Conservation (phyloP, 2,329 filamentous ascomycete species). For the Talaromyces sp. region DNA sequence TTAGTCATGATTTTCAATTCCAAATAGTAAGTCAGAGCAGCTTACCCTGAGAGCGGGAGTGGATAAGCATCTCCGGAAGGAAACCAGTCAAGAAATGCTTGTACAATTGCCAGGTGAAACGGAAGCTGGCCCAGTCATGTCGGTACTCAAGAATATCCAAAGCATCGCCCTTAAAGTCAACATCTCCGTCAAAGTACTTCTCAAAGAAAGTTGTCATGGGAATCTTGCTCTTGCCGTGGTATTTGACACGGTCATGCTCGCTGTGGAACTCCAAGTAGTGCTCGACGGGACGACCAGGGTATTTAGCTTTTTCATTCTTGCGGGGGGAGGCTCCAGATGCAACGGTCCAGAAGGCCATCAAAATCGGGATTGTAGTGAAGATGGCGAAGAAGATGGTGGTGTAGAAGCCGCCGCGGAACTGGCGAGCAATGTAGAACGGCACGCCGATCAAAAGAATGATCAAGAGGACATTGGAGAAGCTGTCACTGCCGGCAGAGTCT, state of each 20-base stretch:
- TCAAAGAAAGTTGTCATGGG: conserved; percentile 82
- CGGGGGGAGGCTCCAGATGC: conserved; percentile 79
- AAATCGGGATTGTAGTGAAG: conserved; percentile 73
- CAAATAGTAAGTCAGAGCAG: too few species aligned
- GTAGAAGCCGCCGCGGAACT: conserved; percentile 78
- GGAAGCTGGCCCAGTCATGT: conserved; percentile 95
- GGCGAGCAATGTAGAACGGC: conserved; percentile 78
- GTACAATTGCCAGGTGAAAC: conserved; percentile 81
- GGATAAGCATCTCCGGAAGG: conserved; percentile 86
- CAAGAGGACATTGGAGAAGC: conserved; percentile 80
- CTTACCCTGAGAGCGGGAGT: conserved; percentile 80
- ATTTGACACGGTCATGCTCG: conserved; percentile 46
- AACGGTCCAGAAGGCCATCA: conserved; percentile 77
- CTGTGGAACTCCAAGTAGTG: conserved; percentile 64
- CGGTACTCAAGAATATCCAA: conserved; percentile 89
- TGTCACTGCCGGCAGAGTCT: conserved; percentile 77
- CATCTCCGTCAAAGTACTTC: conserved; percentile 94
- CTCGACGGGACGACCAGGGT: conserved; percentile 82
- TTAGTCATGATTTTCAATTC: not conserved
- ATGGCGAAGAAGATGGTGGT: conserved; percentile 83
- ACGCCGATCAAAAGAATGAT: conserved; percentile 66
- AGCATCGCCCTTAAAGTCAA: conserved; percentile 91
- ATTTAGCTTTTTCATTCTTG: conserved; percentile 86
- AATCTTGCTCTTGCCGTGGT: conserved; percentile 50
- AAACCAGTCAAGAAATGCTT: conserved; percentile 85